A percentile compares a stretch with the other conserved stretches of the same genome.
phyloP scores from a whole-genome alignment of 164 flowering plant species.

The Umbellularia californica region DNA sequence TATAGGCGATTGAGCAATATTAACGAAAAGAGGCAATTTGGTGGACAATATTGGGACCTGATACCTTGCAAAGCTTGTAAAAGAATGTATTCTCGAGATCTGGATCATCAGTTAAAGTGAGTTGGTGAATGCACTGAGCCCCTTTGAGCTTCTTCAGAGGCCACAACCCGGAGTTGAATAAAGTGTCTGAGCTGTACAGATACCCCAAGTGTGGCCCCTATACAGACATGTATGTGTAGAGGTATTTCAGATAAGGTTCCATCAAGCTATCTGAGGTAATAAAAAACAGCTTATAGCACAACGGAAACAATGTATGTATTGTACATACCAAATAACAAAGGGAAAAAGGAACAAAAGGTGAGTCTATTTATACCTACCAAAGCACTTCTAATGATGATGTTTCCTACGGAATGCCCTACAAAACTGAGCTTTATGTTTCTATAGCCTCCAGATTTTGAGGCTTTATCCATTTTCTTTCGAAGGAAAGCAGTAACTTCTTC shows the following conservation, averaged over 20 bases:
- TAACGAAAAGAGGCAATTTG: no score
- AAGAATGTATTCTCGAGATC: slow-evolving; percentile 87
- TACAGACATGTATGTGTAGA: slow-evolving; percentile 78
- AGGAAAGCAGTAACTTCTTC: slow-evolving; percentile 81
- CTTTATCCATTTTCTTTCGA: slow-evolving; percentile 82
- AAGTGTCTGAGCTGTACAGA: slow-evolving; percentile 85
- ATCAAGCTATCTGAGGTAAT: slow-evolving; percentile 63
- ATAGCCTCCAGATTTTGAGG: slow-evolving; percentile 58
- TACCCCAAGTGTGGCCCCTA: slow-evolving; percentile 99
- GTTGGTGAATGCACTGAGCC: slow-evolving; percentile 89
- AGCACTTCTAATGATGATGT: slow-evolving; percentile 81
- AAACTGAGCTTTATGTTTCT: slow-evolving; percentile 79
- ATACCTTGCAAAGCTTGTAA: slow-evolving; percentile 88
- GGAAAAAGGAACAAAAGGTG: neutral
- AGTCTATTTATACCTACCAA: slow-evolving; percentile 50
- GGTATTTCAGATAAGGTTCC: slow-evolving; percentile 76
- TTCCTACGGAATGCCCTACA: slow-evolving; percentile 99
- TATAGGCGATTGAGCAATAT: neutral
- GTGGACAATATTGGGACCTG: neutral
- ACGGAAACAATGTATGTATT: neutral
- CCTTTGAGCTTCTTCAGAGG: slow-evolving; percentile 87
- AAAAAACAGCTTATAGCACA: slow-evolving; percentile 6
- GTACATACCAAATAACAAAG: slow-evolving; percentile 2
- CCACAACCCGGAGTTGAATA: slow-evolving; percentile 97
- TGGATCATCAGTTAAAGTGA: slow-evolving; percentile 88